phyloP scores from a whole-genome alignment of 768 basidiomycete species.

The Rhodotorula diobovata region DNA sequence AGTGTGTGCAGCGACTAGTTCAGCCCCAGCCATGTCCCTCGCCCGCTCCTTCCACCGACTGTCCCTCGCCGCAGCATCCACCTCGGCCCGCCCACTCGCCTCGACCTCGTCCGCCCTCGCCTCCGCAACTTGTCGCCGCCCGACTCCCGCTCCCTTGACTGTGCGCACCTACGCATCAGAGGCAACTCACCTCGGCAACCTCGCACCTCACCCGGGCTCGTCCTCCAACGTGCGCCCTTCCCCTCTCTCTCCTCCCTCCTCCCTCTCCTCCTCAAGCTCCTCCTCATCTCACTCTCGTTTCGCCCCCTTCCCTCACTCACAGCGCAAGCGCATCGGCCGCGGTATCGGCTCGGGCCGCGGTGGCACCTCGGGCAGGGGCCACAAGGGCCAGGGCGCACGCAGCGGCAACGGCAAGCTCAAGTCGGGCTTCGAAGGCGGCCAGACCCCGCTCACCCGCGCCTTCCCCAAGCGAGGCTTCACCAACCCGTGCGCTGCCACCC shows the following conservation, averaged over 20 bases:
- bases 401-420: conserved; percentile 77
- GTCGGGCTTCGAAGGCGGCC: conserved; percentile 90
- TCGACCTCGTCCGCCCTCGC: background rate
- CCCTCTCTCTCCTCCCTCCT: background rate
- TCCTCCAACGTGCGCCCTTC: conserved; percentile 58
- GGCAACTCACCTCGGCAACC: conserved; percentile 57
- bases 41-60: background rate
- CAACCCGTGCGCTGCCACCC: conserved; percentile 66
- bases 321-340: conserved; percentile 93
- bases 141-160: background rate
- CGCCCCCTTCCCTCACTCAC: background rate
- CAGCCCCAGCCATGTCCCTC: background rate
- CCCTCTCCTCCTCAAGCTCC: background rate
- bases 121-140: background rate
- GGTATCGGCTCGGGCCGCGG: conserved; percentile 89
- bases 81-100: background rate
- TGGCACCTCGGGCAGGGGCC: conserved; percentile 85
- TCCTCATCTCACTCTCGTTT: background rate
- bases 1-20: too few species aligned
- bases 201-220: conserved; percentile 66
- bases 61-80: background rate
- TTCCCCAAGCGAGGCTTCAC: conserved; percentile 93
- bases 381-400: conserved; percentile 92
- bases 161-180: conserved; percentile 19
- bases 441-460: conserved; percentile 82